Evolutionary conservation across 345 rosid genomes (phyloP), one percentile per base, ranked within the genome.

Genomic region (Ceriops zippeliana): DNA sequence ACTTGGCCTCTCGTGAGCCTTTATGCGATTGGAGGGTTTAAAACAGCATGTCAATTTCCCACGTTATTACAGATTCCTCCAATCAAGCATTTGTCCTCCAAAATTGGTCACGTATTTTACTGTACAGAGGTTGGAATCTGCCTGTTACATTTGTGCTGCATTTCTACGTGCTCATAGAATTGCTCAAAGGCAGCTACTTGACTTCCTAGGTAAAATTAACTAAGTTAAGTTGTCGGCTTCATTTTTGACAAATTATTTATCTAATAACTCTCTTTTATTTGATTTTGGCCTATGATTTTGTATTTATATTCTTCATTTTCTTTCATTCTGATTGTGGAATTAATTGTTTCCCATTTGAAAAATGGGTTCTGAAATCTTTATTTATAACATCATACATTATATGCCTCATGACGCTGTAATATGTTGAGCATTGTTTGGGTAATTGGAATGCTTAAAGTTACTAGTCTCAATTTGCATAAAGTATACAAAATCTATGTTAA

Each of bases 101-200:
- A 93, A 86, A 72, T 56, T 91, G 81, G 85, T 87, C 73, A 87
- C 86, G 34, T 88, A 87, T 82, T 95, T 95, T 82, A 90, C 86
- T 54, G 96, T 87, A 62, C 90, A 90, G 78, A 85, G 97, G 78
- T 77, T 95, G 74, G 97, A 91, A 85, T 86, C 85, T 74, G 88
- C 89, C 17, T 91, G 99, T 70, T 89, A 80, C 80, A 74, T 95
- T 49, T 91, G 97, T 67, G 97, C 99, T 70, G 96, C 99, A 72
- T 95, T 95, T 87, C 93, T 95, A 65, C 93, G 99, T 21, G 96
- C 93, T 52, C 99, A 95, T 68, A 83, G 91, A 78, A 90, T 87
- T 67, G 97, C 97, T 61, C 80, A 76, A n/a, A 81, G 73, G 68
- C 91, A 91, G 69, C 82, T 95, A 49, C 86, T 80, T 65, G 96